phyloP scores from a whole-genome alignment of 495 filamentous ascomycete species.

The Parathielavia hyrcaniae region DNA sequence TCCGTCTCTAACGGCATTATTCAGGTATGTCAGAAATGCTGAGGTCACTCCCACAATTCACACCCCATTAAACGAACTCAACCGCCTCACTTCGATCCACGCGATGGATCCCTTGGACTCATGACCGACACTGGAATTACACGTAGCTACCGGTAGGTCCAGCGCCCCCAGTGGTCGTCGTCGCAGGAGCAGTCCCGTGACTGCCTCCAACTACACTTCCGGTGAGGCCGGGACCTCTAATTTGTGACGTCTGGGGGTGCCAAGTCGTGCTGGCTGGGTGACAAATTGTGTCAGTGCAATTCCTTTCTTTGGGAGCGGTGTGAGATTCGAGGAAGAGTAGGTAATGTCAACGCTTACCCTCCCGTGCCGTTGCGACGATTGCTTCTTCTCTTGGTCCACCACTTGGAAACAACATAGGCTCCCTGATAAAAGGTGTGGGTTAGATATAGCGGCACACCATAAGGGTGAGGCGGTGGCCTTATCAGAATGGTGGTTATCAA shows the following conservation, averaged over 20 bases:
- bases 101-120: too few species aligned
- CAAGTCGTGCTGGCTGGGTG: background rate
- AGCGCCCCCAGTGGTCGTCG: background rate
- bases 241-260: background rate
- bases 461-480: background rate
- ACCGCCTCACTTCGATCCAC: too few species aligned
- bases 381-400: background rate
- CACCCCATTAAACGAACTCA: too few species aligned
- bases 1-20: too few species aligned
- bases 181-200: background rate
- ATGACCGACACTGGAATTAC: too few species aligned
- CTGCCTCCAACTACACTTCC: background rate
- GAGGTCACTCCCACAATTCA: too few species aligned
- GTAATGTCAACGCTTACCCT: background rate
- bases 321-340: too few species aligned
- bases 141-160: too few species aligned
- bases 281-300: background rate
- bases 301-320: background rate
- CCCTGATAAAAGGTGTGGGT: background rate
- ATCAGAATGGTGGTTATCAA: constrained; percentile 24
- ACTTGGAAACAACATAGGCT: constrained; percentile 5
- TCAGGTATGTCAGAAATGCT: too few species aligned
- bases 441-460: too few species aligned
- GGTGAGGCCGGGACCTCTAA: background rate
- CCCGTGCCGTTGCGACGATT: background rate